A percentile compares a stretch with the other conserved stretches of the same genome.
These are phyloP conservation scores for Phytophthora syringae DNA, from an alignment of 352 stramenopile genomes.

Conservation along the genomic window DNA sequence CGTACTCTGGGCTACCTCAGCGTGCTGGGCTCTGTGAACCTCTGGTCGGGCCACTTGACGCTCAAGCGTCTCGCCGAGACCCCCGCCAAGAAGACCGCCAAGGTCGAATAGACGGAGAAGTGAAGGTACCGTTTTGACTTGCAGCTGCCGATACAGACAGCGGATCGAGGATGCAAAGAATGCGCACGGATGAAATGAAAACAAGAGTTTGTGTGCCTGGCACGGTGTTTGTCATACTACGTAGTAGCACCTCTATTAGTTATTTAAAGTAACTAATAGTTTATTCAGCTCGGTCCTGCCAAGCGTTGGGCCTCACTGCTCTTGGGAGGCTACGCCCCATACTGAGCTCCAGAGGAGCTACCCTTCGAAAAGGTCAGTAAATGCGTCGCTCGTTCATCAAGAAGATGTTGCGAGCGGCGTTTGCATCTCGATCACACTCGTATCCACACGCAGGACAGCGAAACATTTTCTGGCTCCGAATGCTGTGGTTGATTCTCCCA, in stretches of 20 bases:
- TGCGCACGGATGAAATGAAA: conserved; percentile 32
- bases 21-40: conserved; percentile 58
- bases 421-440: too few relatives aligned
- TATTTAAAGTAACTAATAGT: too few relatives aligned
- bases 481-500: too few relatives aligned
- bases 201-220: conserved; percentile 25
- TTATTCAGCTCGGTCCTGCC: too few relatives aligned
- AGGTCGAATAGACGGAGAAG: conserved; percentile 56
- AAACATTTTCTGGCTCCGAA: too few relatives aligned
- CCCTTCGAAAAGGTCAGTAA: too few relatives aligned
- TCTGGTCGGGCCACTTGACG: conserved; percentile 79
- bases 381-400: too few relatives aligned
- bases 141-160: conserved; percentile 14
- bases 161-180: conserved; percentile 7
- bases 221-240: background rate
- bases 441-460: too few relatives aligned
- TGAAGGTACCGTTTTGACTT: conserved; percentile 11
- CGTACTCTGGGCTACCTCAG: conserved; percentile 77
- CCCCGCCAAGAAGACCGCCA: conserved; percentile 51
- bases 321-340: too few relatives aligned
- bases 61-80: conserved; percentile 74
- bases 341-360: too few relatives aligned
- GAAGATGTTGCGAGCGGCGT: too few relatives aligned
- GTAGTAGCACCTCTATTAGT: background rate
- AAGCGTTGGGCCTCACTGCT: too few relatives aligned